phyloP scores from a whole-genome alignment of 2,329 filamentous ascomycete species.

The Aspergillus sp. region DNA sequence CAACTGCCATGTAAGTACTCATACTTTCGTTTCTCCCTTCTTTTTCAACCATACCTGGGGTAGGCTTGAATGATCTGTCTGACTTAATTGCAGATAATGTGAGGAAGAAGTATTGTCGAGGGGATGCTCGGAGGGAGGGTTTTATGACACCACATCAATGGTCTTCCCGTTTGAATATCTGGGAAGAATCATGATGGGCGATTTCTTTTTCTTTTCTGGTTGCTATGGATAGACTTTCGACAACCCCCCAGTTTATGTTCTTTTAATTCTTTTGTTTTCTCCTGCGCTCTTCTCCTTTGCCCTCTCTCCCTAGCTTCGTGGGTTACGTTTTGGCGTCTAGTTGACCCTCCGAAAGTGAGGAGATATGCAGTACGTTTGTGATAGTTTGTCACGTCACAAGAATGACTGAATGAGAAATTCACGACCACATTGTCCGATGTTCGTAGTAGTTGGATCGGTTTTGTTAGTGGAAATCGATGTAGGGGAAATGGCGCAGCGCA shows the following conservation, averaged over 20 bases:
- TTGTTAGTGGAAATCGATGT: background rate
- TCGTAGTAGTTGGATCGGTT: background rate
- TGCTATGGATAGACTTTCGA: background rate
- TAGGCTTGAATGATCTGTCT: background rate
- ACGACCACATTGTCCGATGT: background rate
- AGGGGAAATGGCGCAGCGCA: background rate
- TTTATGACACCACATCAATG: background rate
- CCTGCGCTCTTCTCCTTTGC: background rate
- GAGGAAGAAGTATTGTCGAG: background rate
- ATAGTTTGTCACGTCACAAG: background rate
- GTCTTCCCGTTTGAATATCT: background rate
- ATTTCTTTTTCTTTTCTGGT: background rate
- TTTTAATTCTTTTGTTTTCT: too few relatives aligned
- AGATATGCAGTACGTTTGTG: background rate
- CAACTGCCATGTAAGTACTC: constrained; percentile 43
- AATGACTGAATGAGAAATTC: background rate
- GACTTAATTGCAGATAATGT: background rate
- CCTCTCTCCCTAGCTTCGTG: background rate
- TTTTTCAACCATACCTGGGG: background rate
- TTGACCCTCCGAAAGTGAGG: background rate
- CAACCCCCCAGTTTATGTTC: background rate
- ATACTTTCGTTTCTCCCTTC: background rate
- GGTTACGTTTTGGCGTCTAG: background rate
- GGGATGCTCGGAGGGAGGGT: background rate
- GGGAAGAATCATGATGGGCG: background rate